Evolutionary conservation across 352 stramenopile genomes (phyloP), one percentile per base, ranked within the genome.

Genomic region (Pythium aquatile): DNA sequence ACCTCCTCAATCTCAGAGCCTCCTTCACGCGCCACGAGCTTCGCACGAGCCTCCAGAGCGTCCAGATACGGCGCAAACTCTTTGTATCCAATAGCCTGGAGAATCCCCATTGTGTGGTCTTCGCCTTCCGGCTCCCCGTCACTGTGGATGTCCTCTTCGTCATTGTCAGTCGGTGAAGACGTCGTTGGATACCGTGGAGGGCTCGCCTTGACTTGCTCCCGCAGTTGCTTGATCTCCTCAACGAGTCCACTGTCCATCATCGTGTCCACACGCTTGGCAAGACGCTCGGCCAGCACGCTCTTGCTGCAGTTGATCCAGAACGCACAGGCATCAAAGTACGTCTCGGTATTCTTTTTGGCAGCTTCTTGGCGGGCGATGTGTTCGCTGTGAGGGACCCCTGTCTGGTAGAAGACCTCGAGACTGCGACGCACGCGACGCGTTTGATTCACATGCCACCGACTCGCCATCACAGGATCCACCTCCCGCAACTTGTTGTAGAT

Each of bases 11-110:
- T 54, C 9, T 68, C 60, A 5, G 11, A 24, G 8, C 29, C 51
- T 39, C 55, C 49, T 33, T 70, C 47, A 4, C 44, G 24, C 1
- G 35, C 29, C 6, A 16, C 32, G 5, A 58, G 52, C 29, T 54
- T 40, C 39, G 81, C 55, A 5, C 65, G 56, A 14, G 69, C 59
- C 47, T 90, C 85, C 2, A 88, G 51, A 1, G 80, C 84, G 26
- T 89, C 70, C 33, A 94, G 85, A 65, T 95, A 93, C 35, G 85
- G 79, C 55, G 90, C 77, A 59, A 97, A 96, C 69, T 97, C 90
- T 58, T 96, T 97, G 71, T 95, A 96, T 26, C 90, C 90, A 62
- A 97, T 97, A 16, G 90, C 88, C 67, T 96, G 85, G 8, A 93
- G 72, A 53, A 96, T 90, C 6, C 90, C 90, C 16, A 91, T 76